Evolutionary conservation across 1,284 basidiomycete genomes (phyloP).

Genomic region (Microstroma glucosiphilum): DNA sequence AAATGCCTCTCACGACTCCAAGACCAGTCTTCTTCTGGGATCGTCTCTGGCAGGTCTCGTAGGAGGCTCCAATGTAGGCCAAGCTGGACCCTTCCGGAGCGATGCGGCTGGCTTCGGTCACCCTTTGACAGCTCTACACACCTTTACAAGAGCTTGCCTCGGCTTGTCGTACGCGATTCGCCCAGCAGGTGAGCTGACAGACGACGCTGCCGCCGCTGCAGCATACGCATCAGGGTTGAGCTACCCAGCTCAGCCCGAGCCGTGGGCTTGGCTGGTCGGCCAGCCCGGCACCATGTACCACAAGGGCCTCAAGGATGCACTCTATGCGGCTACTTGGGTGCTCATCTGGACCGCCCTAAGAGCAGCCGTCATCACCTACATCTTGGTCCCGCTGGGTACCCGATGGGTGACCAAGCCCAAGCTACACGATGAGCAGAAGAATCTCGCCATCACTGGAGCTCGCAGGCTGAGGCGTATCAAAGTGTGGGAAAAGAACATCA

Average conservation of each 20-base stretch:
- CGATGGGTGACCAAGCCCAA: neutral
- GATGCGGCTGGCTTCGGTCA: slow-evolving; percentile 40
- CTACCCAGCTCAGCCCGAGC: slow-evolving; percentile 13
- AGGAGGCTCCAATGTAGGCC: slow-evolving; percentile 14
- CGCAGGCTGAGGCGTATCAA: slow-evolving; percentile 18
- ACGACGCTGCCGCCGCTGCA: slow-evolving; percentile 17
- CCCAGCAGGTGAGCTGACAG: neutral
- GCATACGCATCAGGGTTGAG: slow-evolving; percentile 13
- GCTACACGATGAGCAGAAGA: neutral
- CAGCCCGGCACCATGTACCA: slow-evolving; percentile 18
- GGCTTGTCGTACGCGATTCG: slow-evolving; percentile 30
- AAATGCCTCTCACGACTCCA: slow-evolving; percentile 30
- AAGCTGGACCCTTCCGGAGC: slow-evolving; percentile 34
- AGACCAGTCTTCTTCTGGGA: neutral
- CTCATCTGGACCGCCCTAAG: slow-evolving; percentile 36
- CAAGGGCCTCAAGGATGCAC: slow-evolving; percentile 29
- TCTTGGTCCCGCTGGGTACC: slow-evolving; percentile 35
- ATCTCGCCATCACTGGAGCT: neutral
- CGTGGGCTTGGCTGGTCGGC: slow-evolving; percentile 26
- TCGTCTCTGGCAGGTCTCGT: slow-evolving; percentile 5
- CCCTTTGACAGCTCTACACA: slow-evolving; percentile 37
- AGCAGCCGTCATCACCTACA: slow-evolving; percentile 27
- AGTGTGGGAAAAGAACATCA: slow-evolving; percentile 61
- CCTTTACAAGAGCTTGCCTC: slow-evolving; percentile 33
- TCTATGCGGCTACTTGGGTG: slow-evolving; percentile 38